These are phyloP conservation scores for Lactarius sp. DNA, from an alignment of 768 basidiomycete genomes.

Conservation along the genomic window DNA sequence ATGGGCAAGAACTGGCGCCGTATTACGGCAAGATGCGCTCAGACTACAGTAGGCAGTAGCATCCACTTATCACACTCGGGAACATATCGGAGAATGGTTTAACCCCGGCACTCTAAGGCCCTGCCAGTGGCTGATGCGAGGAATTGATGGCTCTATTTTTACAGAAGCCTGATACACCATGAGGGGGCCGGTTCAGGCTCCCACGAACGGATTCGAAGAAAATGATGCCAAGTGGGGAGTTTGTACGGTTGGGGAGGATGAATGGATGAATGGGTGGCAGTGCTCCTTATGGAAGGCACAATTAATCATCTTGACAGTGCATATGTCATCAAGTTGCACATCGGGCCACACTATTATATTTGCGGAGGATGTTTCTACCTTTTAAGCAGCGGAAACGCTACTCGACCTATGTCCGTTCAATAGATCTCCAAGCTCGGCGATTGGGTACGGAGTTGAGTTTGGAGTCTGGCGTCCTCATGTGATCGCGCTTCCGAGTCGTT, in stretches of 20 bases:
- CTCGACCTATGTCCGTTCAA: too few relatives aligned
- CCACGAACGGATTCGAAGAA: neutral
- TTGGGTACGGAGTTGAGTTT: too few relatives aligned
- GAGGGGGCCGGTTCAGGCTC: too few relatives aligned
- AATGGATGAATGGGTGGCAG: neutral
- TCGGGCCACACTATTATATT: neutral
- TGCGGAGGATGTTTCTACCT: neutral
- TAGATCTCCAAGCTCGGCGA: too few relatives aligned
- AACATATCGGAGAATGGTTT: neutral
- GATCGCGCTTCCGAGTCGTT: too few relatives aligned
- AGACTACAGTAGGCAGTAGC: neutral
- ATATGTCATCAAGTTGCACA: neutral
- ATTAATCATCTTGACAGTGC: neutral
- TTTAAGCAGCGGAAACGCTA: too few relatives aligned
- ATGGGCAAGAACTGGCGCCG: neutral
- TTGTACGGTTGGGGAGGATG: neutral
- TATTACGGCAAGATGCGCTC: neutral
- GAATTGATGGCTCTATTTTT: neutral
- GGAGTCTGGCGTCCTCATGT: too few relatives aligned
- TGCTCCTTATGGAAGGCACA: neutral
- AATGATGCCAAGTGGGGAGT: neutral
- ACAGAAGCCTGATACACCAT: neutral
- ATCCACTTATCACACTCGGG: neutral
- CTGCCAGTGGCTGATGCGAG: neutral
- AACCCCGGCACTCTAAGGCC: neutral